Evolutionary conservation across 2,329 filamentous ascomycete genomes (phyloP).

Genomic region (Didymella segeticola): DNA sequence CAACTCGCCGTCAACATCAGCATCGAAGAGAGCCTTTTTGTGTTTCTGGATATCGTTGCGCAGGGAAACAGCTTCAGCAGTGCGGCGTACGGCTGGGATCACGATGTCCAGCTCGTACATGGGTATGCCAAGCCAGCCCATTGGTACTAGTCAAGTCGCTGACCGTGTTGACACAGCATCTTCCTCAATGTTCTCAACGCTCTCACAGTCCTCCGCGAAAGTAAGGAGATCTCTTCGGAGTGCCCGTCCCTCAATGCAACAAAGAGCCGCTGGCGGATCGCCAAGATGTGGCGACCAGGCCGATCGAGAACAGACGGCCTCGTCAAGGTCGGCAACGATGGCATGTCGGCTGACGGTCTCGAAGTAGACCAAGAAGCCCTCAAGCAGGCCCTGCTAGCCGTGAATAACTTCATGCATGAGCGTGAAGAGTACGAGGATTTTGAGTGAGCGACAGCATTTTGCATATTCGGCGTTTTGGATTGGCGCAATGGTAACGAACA

Average conservation of each 20-base stretch:
- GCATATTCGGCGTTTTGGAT: constrained; percentile 26
- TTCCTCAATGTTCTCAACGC: constrained; percentile 46
- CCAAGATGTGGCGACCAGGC: constrained; percentile 38
- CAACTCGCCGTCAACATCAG: constrained; percentile 40
- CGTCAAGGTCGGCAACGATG: constrained; percentile 44
- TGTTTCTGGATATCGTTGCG: constrained; percentile 48
- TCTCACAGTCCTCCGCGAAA: constrained; percentile 42
- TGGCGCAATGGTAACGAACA: constrained; percentile 30
- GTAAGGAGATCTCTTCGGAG: constrained; percentile 38
- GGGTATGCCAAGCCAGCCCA: constrained; percentile 33
- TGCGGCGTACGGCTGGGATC: constrained; percentile 44
- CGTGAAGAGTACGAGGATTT: constrained; percentile 35
- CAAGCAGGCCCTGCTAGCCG: constrained; percentile 41
- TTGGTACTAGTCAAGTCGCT: constrained; percentile 15
- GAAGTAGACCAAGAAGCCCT: constrained; percentile 43
- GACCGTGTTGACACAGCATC: constrained; percentile 35
- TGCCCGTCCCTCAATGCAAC: constrained; percentile 43
- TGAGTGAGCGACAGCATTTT: constrained; percentile 19
- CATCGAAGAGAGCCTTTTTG: constrained; percentile 47
- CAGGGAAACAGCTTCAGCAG: constrained; percentile 45
- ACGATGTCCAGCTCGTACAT: constrained; percentile 45
- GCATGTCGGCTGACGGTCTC: constrained; percentile 39
- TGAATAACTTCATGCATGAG: constrained; percentile 50
- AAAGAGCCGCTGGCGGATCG: constrained; percentile 42
- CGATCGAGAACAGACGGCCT: constrained; percentile 41